phyloP scores from a whole-genome alignment of 1,139 yeast genomes.

The Geotrichum restrictum region DNA sequence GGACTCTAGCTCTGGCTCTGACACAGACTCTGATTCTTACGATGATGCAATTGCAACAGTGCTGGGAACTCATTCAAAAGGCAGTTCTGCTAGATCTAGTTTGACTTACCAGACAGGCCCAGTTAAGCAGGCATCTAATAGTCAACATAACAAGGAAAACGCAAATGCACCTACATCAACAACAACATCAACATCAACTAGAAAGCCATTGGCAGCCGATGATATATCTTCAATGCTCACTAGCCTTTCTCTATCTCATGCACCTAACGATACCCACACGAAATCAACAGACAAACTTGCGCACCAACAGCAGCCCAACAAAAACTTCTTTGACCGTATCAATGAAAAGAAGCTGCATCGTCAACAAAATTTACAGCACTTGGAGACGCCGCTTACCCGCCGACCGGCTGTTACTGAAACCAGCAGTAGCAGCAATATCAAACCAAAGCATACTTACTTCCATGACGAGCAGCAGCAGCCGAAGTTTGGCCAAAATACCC shows the following conservation, averaged over 20 bases:
- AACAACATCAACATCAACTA: not conserved
- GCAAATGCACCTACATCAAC: too few species aligned
- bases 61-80: not conserved
- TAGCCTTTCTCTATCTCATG: not conserved
- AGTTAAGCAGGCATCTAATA: too few species aligned
- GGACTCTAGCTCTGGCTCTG: not conserved
- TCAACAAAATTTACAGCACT: not conserved
- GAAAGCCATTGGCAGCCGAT: conserved; percentile 9
- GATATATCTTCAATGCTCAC: conserved; percentile 11
- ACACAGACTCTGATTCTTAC: conserved; percentile 3
- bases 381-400: not conserved
- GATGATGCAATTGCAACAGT: conserved; percentile 1
- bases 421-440: not conserved
- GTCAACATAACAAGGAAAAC: not conserved
- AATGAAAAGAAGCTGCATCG: conserved; percentile 2
- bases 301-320: not conserved
- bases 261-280: not conserved
- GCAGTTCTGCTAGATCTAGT: not conserved
- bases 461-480: conserved; percentile 4
- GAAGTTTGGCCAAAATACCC: conserved; percentile 7
- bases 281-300: not conserved
- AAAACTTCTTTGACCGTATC: conserved; percentile 7
- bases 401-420: not conserved
- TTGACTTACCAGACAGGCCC: not conserved
- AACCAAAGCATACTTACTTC: conserved; percentile 6